Conservation (phyloP, 1,139 yeast genomes). For the Yamadazyma sp. region DNA sequence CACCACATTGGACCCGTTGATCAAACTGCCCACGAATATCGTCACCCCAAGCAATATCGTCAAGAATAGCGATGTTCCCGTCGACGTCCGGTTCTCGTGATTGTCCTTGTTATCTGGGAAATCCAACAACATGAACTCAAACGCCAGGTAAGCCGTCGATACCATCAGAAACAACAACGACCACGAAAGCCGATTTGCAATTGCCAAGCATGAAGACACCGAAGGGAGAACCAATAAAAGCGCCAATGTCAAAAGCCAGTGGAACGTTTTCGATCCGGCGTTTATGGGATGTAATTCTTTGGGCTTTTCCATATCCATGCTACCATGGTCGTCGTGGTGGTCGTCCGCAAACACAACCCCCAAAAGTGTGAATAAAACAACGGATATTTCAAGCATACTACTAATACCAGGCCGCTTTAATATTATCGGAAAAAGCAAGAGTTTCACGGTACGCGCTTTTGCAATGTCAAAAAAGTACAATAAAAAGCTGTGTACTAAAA, state of each 20-base stretch:
- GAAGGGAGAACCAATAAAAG: conserved; percentile 56
- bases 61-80: conserved; percentile 66
- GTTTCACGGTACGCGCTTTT: too few species aligned
- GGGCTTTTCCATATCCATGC: conserved; percentile 38
- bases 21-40: conserved; percentile 53
- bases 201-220: conserved; percentile 50
- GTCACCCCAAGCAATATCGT: conserved; percentile 45
- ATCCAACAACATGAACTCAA: conserved; percentile 56
- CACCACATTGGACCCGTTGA: conserved; percentile 53
- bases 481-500: neutral
- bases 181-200: conserved; percentile 50
- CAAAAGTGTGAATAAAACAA: neutral
- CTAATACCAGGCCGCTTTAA: neutral
- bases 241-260: conserved; percentile 56
- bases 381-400: neutral
- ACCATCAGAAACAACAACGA: conserved; percentile 49
- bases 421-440: neutral
- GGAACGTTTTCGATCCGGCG: conserved; percentile 57
- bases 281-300: conserved; percentile 46
- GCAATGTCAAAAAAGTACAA: neutral
- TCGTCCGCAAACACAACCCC: conserved; percentile 2
- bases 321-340: conserved; percentile 1
- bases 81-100: conserved; percentile 64
- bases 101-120: conserved; percentile 62
- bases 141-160: conserved; percentile 48